Percentiles rank a stretch among this genome's conserved stretches.
These are phyloP conservation scores for Paracoccidioides brasiliensis DNA, from an alignment of 2,329 filamentous ascomycete genomes.

Conservation along the genomic window DNA sequence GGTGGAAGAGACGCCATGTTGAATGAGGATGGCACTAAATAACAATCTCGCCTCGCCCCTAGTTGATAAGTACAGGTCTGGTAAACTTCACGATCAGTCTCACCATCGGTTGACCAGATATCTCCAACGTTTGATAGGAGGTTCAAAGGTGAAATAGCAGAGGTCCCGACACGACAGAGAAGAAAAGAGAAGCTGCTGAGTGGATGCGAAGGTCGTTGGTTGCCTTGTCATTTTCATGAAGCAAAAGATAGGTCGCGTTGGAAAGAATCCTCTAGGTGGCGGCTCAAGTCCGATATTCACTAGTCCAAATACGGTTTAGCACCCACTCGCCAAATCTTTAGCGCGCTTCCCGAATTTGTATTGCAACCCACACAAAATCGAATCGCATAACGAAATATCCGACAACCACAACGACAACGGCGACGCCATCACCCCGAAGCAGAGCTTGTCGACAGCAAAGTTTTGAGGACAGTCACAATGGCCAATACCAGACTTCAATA, in stretches of 20 bases:
- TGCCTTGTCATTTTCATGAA: background rate
- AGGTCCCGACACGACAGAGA: background rate
- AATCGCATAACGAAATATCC: conserved; percentile 27
- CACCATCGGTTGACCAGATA: conserved; percentile 4
- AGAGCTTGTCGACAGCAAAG: conserved; percentile 24
- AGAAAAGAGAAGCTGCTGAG: background rate
- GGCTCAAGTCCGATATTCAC: conserved; percentile 14
- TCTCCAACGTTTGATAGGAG: background rate
- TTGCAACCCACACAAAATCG: conserved; percentile 33
- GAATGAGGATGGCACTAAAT: background rate
- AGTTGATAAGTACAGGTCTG: background rate
- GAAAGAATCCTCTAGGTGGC: conserved; percentile 21
- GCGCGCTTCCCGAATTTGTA: conserved; percentile 23
- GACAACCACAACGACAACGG: conserved; percentile 32
- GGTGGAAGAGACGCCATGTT: conserved; percentile 48
- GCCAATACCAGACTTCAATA: conserved; percentile 40
- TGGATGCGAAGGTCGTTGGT: background rate
- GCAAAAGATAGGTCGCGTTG: conserved; percentile 5
- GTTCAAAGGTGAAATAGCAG: background rate
- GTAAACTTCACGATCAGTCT: conserved; percentile 3
- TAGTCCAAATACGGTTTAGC: conserved; percentile 20
- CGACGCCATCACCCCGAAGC: conserved; percentile 29
- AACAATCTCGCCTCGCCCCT: conserved; percentile 1
- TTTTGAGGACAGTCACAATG: conserved; percentile 38
- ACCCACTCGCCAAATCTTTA: conserved; percentile 26